Conservation (phyloP, 139 green algal species). For the Astrephomene gubernaculifera region DNA sequence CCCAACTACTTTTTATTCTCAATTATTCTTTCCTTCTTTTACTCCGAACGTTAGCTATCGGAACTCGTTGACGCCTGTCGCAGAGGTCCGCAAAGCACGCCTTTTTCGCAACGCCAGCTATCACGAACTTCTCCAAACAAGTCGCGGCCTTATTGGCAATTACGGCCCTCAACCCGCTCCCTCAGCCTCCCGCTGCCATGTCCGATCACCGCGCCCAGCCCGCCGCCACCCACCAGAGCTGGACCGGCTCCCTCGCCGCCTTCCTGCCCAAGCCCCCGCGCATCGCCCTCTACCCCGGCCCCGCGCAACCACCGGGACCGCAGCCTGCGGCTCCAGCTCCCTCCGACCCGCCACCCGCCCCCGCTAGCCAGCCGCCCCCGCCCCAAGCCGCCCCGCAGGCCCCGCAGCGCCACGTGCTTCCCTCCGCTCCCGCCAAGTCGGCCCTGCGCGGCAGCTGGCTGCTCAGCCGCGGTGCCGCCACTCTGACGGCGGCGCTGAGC, state of each 20-base stretch:
- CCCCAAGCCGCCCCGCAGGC: background rate
- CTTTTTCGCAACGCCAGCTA: too few relatives aligned
- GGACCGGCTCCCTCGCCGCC: conserved; percentile 15
- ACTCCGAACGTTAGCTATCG: too few relatives aligned
- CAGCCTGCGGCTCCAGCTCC: background rate
- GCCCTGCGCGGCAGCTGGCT: conserved; percentile 11
- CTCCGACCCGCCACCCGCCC: too few relatives aligned
- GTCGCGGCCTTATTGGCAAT: too few relatives aligned
- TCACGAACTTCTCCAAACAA: too few relatives aligned
- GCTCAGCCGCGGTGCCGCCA: conserved; percentile 14
- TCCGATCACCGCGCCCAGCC: too few relatives aligned
- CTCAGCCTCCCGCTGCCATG: too few relatives aligned
- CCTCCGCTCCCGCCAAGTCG: background rate
- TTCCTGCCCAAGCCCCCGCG: conserved; percentile 1
- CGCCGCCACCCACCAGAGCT: conserved; percentile 27
- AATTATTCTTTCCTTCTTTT: too few relatives aligned
- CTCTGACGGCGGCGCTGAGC: conserved; percentile 19
- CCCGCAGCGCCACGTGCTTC: background rate
- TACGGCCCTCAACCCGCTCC: too few relatives aligned
- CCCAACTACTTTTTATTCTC: too few relatives aligned
- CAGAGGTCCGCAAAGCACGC: too few relatives aligned
- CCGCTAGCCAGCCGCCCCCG: background rate
- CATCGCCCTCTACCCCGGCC: background rate
- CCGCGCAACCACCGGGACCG: background rate
- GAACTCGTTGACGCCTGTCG: too few relatives aligned